Conservation (phyloP, 805 yeast genomes). For the Komagataella populi region DNA sequence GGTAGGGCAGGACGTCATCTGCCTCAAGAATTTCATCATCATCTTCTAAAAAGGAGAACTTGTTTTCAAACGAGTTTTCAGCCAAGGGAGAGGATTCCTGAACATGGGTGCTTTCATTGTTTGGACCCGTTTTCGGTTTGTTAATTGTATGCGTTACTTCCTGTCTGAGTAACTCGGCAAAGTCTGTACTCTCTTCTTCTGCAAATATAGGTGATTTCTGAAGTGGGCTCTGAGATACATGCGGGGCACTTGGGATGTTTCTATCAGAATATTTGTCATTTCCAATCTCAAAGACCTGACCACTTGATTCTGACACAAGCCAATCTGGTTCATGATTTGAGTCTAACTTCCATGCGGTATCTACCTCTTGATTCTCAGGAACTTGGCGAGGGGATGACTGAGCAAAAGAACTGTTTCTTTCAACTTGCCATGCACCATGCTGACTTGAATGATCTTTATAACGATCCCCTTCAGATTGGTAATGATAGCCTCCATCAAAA, state of each 20-base stretch:
- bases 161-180: not conserved
- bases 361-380: not conserved
- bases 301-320: not conserved
- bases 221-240: not conserved
- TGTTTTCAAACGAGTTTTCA: slow-evolving; percentile 17
- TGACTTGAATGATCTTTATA: not conserved
- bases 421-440: not conserved
- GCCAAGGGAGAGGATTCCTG: slow-evolving; percentile 6
- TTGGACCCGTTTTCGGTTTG: not conserved
- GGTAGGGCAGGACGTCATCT: slow-evolving; percentile 7
- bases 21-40: slow-evolving; percentile 28
- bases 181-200: not conserved
- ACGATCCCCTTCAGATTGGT: not conserved
- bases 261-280: not conserved
- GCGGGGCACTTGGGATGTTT: not conserved
- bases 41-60: slow-evolving; percentile 25
- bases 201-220: not conserved
- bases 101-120: not conserved
- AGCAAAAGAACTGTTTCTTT: not conserved
- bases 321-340: not conserved
- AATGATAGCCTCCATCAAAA: not conserved
- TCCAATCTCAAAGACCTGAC: not conserved
- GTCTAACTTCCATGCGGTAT: not conserved
- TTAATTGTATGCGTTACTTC: not conserved
- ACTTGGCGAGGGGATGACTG: not conserved